Base-by-base conservation (phyloP, 176 grass and related monocot genomes). In the Typha latifolia region DNA sequence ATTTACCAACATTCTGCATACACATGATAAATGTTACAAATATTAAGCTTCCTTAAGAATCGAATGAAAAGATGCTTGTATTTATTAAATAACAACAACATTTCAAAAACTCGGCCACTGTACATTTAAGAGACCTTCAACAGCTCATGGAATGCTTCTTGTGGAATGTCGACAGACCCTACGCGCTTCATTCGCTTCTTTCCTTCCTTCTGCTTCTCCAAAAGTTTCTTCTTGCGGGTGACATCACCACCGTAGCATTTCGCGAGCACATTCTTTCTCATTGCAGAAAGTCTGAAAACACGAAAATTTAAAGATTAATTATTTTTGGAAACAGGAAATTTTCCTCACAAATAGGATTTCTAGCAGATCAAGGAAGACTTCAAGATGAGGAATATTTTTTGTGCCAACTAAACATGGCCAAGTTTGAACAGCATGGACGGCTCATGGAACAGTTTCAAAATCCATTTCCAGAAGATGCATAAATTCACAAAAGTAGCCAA, bases 101-200 rank as follows among this genome's bases (percentile, higher is more conserved):
- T 20, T 57, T 57, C 32, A 20, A 13, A 32, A 63, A 29, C 72
- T 56, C 57, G 49, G 65, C 81, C 87, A 90, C 76, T 95, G 87
- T 47, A 72, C 74, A 77, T 67, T 82, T 51, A 75, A 48, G 93
- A 91, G 12, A 79, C 68, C 75, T 96, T 96, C 14, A 96, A 68
- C 67, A 96, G 74, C 66, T 96, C 88, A 62, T 91, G 82, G 77
- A 96, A 96, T 61, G 93, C 93, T 73, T 96, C 93, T 82, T 96
- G 93, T 49, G 88, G 93, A 63, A 96, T 89, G 37, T 96, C 93
- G 0, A 96, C 88, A 13, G 93, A 96, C 16, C 93, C 93, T n/a
- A 96, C 88, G 21, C 93, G 93, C 79, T 96, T 96, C 93, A 96
- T 96, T 37, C 93, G 80, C 63, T 96, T 96, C 67, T 96, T 96